A percentile compares a stretch with the other conserved stretches of the same genome.
phyloP scores from a whole-genome alignment of 805 yeast species.

The Schwanniomyces occidentalis region DNA sequence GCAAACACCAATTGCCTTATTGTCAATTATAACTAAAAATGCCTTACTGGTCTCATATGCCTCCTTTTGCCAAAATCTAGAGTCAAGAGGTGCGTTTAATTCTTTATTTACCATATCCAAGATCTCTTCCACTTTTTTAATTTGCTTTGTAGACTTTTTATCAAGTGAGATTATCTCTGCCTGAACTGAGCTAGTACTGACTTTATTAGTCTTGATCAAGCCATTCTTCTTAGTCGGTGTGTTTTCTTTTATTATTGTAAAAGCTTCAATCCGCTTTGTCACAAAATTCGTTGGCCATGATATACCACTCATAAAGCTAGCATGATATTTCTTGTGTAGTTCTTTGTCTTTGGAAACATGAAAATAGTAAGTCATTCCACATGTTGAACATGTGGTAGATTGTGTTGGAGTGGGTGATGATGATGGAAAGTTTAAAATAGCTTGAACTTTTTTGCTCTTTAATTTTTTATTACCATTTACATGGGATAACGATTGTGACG shows the following conservation, averaged over 20 bases:
- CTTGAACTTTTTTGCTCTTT: constrained; percentile 14
- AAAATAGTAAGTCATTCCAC: constrained; percentile 55
- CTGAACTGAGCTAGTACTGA: constrained; percentile 7
- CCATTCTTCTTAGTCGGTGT: constrained; percentile 21
- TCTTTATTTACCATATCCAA: constrained; percentile 58
- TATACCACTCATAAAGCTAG: constrained; percentile 47
- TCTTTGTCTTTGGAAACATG: constrained; percentile 43
- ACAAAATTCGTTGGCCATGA: constrained; percentile 36
- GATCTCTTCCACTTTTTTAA: constrained; percentile 30
- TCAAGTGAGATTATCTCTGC: constrained; percentile 21
- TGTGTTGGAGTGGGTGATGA: constrained; percentile 2
- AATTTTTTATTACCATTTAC: background rate
- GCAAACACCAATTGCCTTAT: constrained; percentile 55
- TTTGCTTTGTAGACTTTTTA: constrained; percentile 20
- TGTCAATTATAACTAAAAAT: constrained; percentile 48
- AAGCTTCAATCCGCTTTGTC: constrained; percentile 8
- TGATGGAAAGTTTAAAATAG: constrained; percentile 14
- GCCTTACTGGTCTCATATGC: constrained; percentile 26
- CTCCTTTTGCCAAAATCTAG: constrained; percentile 29
- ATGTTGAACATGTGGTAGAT: constrained; percentile 42
- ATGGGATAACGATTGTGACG: background rate
- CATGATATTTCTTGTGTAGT: constrained; percentile 55
- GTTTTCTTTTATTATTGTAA: constrained; percentile 32
- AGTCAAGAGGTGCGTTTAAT: constrained; percentile 52
- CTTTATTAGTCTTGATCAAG: constrained; percentile 34